Evolutionary conservation across 164 flowering plant species (phyloP).

Genomic region (Echeveria elegans): DNA sequence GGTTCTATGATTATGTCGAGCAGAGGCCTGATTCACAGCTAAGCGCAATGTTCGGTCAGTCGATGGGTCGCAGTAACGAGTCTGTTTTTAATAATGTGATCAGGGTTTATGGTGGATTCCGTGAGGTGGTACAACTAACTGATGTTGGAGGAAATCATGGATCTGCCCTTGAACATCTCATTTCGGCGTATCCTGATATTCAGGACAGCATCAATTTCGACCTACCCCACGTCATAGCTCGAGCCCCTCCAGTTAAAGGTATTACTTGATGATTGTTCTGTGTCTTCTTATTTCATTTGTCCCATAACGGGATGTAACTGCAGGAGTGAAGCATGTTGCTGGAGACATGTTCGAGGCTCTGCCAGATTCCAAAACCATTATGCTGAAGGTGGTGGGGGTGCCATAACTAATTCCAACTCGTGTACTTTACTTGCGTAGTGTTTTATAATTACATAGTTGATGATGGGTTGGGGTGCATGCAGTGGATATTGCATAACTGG

Average conservation of each 20-base stretch:
- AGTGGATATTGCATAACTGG: conserved; percentile 3
- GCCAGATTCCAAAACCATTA: neutral
- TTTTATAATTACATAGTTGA: no score
- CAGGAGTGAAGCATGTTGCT: conserved; percentile 4
- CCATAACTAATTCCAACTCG: no score
- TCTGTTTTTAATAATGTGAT: neutral
- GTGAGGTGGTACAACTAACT: neutral
- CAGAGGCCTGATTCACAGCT: neutral
- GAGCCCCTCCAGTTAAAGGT: neutral
- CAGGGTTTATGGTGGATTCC: neutral
- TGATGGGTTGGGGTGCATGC: no score
- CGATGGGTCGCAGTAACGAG: neutral
- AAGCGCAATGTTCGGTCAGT: neutral
- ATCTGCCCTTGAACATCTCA: neutral
- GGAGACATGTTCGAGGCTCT: neutral
- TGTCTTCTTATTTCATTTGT: no score
- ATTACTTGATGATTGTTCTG: neutral
- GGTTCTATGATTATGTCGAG: neutral
- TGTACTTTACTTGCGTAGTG: no score
- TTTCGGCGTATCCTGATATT: neutral
- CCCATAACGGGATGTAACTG: neutral
- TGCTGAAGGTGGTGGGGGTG: neutral
- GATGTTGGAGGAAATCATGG: conserved; percentile 1
- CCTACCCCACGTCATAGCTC: neutral
- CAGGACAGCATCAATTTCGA: neutral